These are phyloP conservation scores for Brassica rapa DNA, from an alignment of 345 rosid species.

Conservation along the genomic window DNA sequence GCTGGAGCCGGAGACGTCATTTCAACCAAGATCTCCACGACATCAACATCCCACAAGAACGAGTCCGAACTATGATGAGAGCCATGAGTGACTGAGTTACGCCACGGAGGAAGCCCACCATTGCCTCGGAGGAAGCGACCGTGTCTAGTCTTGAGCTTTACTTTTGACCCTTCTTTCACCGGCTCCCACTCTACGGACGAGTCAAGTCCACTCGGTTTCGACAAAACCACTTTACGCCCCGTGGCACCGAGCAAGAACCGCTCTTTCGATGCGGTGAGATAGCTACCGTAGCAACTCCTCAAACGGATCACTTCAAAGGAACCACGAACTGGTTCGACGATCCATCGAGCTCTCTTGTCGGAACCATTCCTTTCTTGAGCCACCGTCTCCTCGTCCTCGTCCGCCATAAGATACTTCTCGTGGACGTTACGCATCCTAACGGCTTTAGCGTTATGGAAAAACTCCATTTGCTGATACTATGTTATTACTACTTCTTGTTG, in stretches of 20 bases:
- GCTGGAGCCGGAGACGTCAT: slow-evolving; percentile 10
- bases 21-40: slow-evolving; percentile 50
- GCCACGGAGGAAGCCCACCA: slow-evolving; percentile 82
- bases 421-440: slow-evolving; percentile 77
- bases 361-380: slow-evolving; percentile 71
- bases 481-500: neutral
- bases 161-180: slow-evolving; percentile 46
- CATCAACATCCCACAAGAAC: slow-evolving; percentile 71
- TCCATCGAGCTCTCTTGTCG: slow-evolving; percentile 64
- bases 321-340: slow-evolving; percentile 61
- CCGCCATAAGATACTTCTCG: slow-evolving; percentile 69
- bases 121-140: slow-evolving; percentile 76
- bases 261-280: slow-evolving; percentile 76
- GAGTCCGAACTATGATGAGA: slow-evolving; percentile 59
- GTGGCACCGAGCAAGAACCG: slow-evolving; percentile 79
- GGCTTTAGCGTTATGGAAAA: slow-evolving; percentile 71
- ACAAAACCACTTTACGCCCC: slow-evolving; percentile 66
- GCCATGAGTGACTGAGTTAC: slow-evolving; percentile 78
- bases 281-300: slow-evolving; percentile 60
- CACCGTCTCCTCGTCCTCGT: slow-evolving; percentile 73
- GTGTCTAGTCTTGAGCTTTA: slow-evolving; percentile 61
- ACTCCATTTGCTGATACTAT: slow-evolving; percentile 54
- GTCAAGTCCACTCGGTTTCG: slow-evolving; percentile 54
- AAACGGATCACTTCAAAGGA: slow-evolving; percentile 58
- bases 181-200: slow-evolving; percentile 81